Evolutionary conservation across 306 rosid genomes (phyloP).

Genomic region (Fagus sylvatica): DNA sequence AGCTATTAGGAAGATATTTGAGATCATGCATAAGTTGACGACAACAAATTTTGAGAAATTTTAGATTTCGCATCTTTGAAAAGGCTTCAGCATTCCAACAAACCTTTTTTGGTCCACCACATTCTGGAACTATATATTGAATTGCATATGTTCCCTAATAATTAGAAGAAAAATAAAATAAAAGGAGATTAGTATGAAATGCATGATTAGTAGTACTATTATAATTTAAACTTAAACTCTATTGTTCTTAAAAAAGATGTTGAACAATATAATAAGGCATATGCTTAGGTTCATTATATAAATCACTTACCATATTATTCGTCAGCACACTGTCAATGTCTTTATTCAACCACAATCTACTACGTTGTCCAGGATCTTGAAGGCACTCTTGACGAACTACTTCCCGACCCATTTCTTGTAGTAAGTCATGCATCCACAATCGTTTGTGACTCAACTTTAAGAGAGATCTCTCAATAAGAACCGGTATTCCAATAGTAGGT

Average conservation of each 20-base stretch:
- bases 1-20: constrained; percentile 1
- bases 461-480: no score
- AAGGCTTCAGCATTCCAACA: constrained; percentile 6
- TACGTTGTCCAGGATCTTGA: not conserved
- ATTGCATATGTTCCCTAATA: constrained; percentile 25
- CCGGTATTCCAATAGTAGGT: no score
- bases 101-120: not conserved
- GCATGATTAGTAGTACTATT: not conserved
- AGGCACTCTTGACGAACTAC: constrained; percentile 11
- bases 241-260: no score
- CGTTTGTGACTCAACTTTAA: no score
- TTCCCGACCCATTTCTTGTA: no score
- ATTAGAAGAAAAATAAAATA: constrained; percentile 2
- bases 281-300: not conserved
- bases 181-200: not conserved
- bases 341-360: not conserved
- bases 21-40: not conserved
- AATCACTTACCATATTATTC: constrained; percentile 8
- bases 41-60: constrained; percentile 16
- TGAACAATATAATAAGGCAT: no score
- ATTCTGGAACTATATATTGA: constrained; percentile 25
- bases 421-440: no score
- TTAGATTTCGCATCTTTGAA: constrained; percentile 20
- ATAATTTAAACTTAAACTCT: not conserved
- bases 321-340: constrained; percentile 24